Percentiles rank a stretch among this genome's conserved stretches.
Evolutionary conservation across 371 early-diverging fungal genomes (phyloP).

Genomic region (Mortierella sp.): DNA sequence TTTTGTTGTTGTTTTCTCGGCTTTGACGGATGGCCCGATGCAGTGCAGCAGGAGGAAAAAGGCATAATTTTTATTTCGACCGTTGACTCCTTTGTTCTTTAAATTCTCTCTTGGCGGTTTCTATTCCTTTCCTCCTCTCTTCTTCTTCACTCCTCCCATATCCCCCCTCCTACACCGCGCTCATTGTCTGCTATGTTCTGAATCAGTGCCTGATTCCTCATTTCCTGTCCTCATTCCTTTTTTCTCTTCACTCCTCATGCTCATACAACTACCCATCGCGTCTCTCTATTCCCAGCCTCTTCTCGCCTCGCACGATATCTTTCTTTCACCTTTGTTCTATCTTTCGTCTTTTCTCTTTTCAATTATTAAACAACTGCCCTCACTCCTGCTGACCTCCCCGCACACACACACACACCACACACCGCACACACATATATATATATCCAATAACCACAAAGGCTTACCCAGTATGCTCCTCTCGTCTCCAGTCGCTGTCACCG

Average conservation of each 20-base stretch:
- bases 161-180: neutral
- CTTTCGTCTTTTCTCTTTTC: neutral
- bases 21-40: neutral
- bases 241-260: neutral
- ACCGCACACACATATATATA: too few species aligned
- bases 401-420: neutral
- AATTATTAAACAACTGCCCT: too few species aligned
- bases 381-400: neutral
- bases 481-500: neutral
- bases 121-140: neutral
- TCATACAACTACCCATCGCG: conserved; percentile 9
- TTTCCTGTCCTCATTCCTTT: neutral
- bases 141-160: neutral
- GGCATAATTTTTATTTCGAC: too few species aligned
- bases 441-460: neutral
- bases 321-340: neutral
- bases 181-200: neutral
- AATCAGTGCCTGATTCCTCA: conserved; percentile 2
- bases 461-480: conserved; percentile 18
- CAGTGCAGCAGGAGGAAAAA: neutral
- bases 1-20: too few species aligned
- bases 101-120: neutral
- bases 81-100: neutral
- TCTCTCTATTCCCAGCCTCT: neutral
- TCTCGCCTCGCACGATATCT: neutral